phyloP scores from a whole-genome alignment of 2,329 filamentous ascomycete genomes.

The Zymoseptoria brevis region DNA sequence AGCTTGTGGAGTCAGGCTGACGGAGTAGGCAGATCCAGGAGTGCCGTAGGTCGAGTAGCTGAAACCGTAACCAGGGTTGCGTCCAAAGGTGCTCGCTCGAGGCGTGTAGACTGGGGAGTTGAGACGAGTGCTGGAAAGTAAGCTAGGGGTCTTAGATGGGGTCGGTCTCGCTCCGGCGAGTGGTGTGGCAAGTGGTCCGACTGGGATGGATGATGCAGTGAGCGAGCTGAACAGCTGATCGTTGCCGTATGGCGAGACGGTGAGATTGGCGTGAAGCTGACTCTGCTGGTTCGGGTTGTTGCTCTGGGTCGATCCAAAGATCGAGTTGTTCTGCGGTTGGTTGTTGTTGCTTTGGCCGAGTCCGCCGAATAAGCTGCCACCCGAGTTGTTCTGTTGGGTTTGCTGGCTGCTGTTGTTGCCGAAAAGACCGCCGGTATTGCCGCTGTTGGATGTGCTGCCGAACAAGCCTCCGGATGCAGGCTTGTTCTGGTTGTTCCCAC shows the following conservation, averaged over 20 bases:
- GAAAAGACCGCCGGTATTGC: constrained; percentile 29
- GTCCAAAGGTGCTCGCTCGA: constrained; percentile 38
- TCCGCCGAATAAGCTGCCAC: constrained; percentile 35
- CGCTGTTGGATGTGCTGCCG: constrained; percentile 31
- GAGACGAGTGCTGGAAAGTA: constrained; percentile 26
- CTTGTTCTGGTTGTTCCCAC: constrained; percentile 36
- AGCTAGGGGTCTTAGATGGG: constrained; percentile 23
- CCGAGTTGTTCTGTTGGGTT: constrained; percentile 29
- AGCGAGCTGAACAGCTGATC: constrained; percentile 76
- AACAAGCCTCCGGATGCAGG: constrained; percentile 33
- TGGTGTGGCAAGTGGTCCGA: constrained; percentile 86
- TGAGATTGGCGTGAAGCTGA: constrained; percentile 52
- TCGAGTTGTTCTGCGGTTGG: constrained; percentile 36
- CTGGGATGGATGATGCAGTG: constrained; percentile 57
- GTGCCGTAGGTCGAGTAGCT: constrained; percentile 88
- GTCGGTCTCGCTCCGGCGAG: constrained; percentile 55
- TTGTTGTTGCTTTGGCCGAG: constrained; percentile 30
- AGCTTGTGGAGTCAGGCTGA: constrained; percentile 59
- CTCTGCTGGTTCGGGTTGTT: constrained; percentile 45
- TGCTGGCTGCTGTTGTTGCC: constrained; percentile 32
- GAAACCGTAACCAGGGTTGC: constrained; percentile 65
- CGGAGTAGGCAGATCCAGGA: constrained; percentile 44
- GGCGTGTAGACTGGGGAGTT: constrained; percentile 73
- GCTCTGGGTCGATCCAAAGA: constrained; percentile 44
- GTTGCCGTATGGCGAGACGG: constrained; percentile 83